These are phyloP conservation scores for Tolypocladium tropicale DNA, from an alignment of 2,329 filamentous ascomycete species.

Conservation along the genomic window DNA sequence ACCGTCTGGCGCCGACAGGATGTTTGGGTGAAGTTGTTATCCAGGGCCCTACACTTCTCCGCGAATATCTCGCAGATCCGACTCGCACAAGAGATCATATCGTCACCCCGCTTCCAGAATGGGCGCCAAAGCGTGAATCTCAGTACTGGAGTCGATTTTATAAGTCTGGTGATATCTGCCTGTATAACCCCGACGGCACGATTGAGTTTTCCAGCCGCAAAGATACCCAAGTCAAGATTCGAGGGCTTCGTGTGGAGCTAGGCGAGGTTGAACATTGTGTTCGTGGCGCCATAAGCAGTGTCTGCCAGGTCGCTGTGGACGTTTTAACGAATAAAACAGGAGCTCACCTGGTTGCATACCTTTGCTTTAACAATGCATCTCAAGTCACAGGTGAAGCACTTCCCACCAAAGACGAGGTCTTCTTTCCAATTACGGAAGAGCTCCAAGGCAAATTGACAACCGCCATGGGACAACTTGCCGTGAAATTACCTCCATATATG, in stretches of 20 bases:
- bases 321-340: neutral
- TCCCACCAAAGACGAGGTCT: neutral
- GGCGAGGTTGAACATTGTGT: neutral
- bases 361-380: neutral
- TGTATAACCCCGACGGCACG: neutral
- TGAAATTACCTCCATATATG: slow-evolving; percentile 7
- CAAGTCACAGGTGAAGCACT: neutral
- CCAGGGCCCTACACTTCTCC: neutral
- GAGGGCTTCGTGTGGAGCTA: neutral
- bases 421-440: neutral
- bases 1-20: slow-evolving; percentile 2
- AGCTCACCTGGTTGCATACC: neutral
- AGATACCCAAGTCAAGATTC: neutral
- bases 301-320: neutral
- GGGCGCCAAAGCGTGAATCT: neutral
- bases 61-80: neutral
- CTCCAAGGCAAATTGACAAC: neutral
- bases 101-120: neutral
- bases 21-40: slow-evolving; percentile 3
- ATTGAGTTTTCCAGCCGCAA: neutral
- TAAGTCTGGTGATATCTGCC: neutral
- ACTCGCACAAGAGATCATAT: neutral
- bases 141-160: neutral
- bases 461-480: neutral
- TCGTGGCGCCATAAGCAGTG: neutral